Evolutionary conservation across 306 rosid genomes (phyloP), one percentile per base, ranked within the genome.

Genomic region (Fragaria nilgerrensis): DNA sequence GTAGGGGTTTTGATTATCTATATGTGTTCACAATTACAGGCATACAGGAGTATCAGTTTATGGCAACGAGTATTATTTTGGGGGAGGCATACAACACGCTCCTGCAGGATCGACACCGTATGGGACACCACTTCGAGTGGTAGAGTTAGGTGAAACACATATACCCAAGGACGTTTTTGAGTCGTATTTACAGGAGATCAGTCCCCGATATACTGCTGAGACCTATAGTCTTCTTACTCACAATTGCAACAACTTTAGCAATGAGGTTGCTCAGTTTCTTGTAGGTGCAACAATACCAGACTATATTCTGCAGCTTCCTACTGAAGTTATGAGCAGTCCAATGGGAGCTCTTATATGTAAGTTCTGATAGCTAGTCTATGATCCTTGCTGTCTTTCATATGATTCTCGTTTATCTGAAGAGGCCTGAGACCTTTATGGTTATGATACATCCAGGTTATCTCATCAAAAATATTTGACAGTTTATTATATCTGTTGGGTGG

Each of bases 241-340:
- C 83, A 96, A 96, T 76, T 96, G 99, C 90, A 96, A 96, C 84
- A 92, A 96, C 84, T 96, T 96, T 77, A 88, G 89, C 85, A 89
- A 96, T 47, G 99, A 96, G 83, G 88, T 96, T 77, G 87, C 97
- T 68, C 99, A 96, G 37, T 96, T 96, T 81, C 86, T 96, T 84
- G 96, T 96, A 15, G 96, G 99, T 68, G 75, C 85, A 29, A 69
- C 85, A 75, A 91, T 96, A 82, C 99, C 99, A 3, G 89, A 86
- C 0, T 91, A 89, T 74, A 92, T 96, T 73, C 84, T 96, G 74
- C 90, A 89, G 81, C 98, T 96, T 22, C 99, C 99, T 34, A 85
- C 87, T 65, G 97, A 89, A 83, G 93, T 96, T 50, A 86, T 89
- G 91, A 83, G 88, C 78, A 92, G 99, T 67, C 99, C 99, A 23